Percentiles rank a stretch among this genome's conserved stretches.
These are phyloP conservation scores for Lolium multiflorum DNA, from an alignment of 176 grass and related monocot species.

Conservation along the genomic window DNA sequence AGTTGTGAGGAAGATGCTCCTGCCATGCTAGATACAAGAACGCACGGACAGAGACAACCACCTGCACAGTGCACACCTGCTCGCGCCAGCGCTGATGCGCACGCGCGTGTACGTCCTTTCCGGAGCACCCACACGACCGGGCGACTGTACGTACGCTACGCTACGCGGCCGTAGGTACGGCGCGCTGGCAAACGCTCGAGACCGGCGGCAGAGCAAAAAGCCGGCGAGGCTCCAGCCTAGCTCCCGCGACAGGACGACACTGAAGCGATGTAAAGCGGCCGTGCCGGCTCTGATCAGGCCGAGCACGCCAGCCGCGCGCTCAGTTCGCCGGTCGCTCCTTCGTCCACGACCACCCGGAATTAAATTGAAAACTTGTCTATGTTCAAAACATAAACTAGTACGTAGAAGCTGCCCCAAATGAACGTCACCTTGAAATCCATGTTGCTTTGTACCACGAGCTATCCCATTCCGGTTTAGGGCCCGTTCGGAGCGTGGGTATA, in stretches of 20 bases:
- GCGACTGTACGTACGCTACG: too few relatives aligned
- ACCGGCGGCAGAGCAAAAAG: conserved; percentile 1
- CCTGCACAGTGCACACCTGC: not conserved
- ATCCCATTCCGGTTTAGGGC: too few relatives aligned
- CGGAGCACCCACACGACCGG: not conserved
- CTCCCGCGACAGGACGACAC: conserved; percentile 37
- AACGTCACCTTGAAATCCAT: too few relatives aligned
- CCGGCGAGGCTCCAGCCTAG: not conserved
- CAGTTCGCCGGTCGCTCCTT: conserved; percentile 3
- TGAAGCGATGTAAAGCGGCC: conserved; percentile 35
- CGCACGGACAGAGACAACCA: not conserved
- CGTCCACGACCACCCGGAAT: not conserved
- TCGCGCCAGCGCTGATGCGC: conserved; percentile 8
- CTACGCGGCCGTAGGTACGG: too few relatives aligned
- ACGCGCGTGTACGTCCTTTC: conserved; percentile 22
- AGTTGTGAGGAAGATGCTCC: not conserved
- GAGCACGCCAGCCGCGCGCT: not conserved
- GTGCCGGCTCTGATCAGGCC: conserved; percentile 21
- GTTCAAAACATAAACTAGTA: too few relatives aligned
- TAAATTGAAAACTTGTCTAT: too few relatives aligned
- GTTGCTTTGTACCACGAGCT: too few relatives aligned
- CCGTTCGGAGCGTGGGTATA: too few relatives aligned
- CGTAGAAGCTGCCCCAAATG: too few relatives aligned
- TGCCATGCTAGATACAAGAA: not conserved
- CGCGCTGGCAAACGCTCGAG: not conserved